These are phyloP conservation scores for Casaregolazyma lundiana DNA, from an alignment of 1,139 yeast species.

Conservation along the genomic window DNA sequence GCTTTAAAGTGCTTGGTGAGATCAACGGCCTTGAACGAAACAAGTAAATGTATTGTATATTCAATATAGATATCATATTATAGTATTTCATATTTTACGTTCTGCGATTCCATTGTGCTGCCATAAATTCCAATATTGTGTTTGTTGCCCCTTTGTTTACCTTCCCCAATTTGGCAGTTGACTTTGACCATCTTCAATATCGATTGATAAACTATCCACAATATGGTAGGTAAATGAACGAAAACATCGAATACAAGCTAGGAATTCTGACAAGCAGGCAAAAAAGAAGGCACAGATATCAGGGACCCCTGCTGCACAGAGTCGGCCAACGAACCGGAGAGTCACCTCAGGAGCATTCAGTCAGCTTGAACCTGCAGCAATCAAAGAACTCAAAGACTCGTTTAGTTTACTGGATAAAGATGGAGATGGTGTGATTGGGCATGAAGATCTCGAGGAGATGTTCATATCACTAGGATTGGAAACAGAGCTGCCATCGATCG, in stretches of 20 bases:
- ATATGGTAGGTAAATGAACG: conserved; percentile 6
- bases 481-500: conserved; percentile 38
- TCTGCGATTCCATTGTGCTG: too few relatives aligned
- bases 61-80: too few relatives aligned
- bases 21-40: too few relatives aligned
- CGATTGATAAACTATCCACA: neutral
- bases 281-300: conserved; percentile 12
- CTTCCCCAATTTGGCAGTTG: conserved; percentile 8
- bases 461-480: conserved; percentile 48
- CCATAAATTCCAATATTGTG: too few relatives aligned
- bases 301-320: neutral
- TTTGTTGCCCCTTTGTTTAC: conserved; percentile 8
- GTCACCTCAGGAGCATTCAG: conserved; percentile 33
- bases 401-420: conserved; percentile 76
- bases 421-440: conserved; percentile 63
- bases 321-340: conserved; percentile 13
- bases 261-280: neutral
- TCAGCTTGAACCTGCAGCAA: conserved; percentile 35
- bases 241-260: neutral
- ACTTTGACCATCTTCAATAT: neutral
- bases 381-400: conserved; percentile 46
- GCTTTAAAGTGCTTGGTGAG: neutral
- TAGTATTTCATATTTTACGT: too few relatives aligned
- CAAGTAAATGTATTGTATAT: too few relatives aligned
- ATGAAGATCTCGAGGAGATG: conserved; percentile 54